A percentile compares a stretch with the other conserved stretches of the same genome.
phyloP scores from a whole-genome alignment of 2,329 filamentous ascomycete species.

The Metarhizium anisopliae region DNA sequence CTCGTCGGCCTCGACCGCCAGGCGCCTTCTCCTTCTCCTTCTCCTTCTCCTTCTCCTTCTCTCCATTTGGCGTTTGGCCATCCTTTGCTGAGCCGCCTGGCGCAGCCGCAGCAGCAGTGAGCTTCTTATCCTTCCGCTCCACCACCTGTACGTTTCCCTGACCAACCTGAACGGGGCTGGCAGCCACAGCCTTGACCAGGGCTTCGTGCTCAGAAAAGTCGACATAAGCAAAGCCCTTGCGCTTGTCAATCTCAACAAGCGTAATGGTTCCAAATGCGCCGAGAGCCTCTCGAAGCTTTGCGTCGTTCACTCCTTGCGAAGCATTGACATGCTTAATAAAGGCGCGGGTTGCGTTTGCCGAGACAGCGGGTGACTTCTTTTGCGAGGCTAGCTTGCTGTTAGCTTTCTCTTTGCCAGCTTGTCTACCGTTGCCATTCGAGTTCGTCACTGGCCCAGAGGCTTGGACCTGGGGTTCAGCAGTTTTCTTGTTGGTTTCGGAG shows the following conservation, averaged over 20 bases:
- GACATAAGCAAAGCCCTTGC: constrained; percentile 90
- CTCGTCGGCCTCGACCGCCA: constrained; percentile 21
- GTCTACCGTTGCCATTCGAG: constrained; percentile 10
- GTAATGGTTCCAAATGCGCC: constrained; percentile 64
- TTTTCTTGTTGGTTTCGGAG: constrained; percentile 11
- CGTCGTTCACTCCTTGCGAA: constrained; percentile 84
- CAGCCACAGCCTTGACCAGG: constrained; percentile 69
- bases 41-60: constrained; percentile 10
- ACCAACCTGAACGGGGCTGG: constrained; percentile 73
- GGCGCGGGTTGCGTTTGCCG: constrained; percentile 49
- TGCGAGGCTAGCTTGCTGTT: constrained; percentile 18
- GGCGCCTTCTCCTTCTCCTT: constrained; percentile 21
- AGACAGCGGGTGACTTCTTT: constrained; percentile 23
- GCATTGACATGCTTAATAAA: constrained; percentile 80
- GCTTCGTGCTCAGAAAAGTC: constrained; percentile 70
- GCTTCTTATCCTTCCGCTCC: constrained; percentile 61
- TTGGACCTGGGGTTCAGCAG: constrained; percentile 9
- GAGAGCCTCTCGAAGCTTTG: constrained; percentile 66
- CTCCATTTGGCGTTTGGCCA: neutral
- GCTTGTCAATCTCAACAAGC: constrained; percentile 85
- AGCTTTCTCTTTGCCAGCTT: constrained; percentile 1
- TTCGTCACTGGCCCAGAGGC: constrained; percentile 2
- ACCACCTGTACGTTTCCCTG: constrained; percentile 82
- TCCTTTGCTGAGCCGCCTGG: constrained; percentile 8
- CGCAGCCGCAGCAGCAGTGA: constrained; percentile 10